Conservation (phyloP, 2,329 filamentous ascomycete genomes). For the Arthrobotrys sphaeroides region DNA sequence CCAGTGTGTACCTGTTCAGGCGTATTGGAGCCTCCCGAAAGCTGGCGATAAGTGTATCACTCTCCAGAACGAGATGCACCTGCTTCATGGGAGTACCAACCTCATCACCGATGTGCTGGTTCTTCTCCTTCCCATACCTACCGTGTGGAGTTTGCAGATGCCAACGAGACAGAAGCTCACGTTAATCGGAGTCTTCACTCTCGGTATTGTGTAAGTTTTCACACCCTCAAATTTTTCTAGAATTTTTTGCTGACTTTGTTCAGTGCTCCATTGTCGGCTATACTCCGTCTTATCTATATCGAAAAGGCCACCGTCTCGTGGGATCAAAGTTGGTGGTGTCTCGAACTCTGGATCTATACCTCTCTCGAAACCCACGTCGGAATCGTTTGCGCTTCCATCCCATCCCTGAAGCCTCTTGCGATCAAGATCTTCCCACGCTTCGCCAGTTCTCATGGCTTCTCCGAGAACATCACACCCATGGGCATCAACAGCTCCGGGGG, state of each 20-base stretch:
- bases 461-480: constrained; percentile 32
- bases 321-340: constrained; percentile 48
- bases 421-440: constrained; percentile 60
- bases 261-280: constrained; percentile 43
- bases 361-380: constrained; percentile 65
- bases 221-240: neutral
- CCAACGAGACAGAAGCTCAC: constrained; percentile 64
- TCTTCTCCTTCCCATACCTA: constrained; percentile 66
- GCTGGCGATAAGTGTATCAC: constrained; percentile 62
- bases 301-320: constrained; percentile 45
- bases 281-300: constrained; percentile 45
- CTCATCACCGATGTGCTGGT: constrained; percentile 69
- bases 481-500: constrained; percentile 26
- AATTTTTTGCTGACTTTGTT: constrained; percentile 1
- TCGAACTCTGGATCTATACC: constrained; percentile 50
- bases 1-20: constrained; percentile 61
- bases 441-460: constrained; percentile 18
- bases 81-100: constrained; percentile 69
- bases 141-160: constrained; percentile 64
- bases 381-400: constrained; percentile 66
- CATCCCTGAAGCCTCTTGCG: constrained; percentile 66
- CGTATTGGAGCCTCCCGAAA: constrained; percentile 59
- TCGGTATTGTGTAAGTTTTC: constrained; percentile 65
- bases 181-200: constrained; percentile 65
- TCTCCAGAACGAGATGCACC: constrained; percentile 65